A percentile compares a stretch with the other conserved stretches of the same genome.
Evolutionary conservation across 345 rosid species (phyloP).

Genomic region (Lumnitzera racemosa): DNA sequence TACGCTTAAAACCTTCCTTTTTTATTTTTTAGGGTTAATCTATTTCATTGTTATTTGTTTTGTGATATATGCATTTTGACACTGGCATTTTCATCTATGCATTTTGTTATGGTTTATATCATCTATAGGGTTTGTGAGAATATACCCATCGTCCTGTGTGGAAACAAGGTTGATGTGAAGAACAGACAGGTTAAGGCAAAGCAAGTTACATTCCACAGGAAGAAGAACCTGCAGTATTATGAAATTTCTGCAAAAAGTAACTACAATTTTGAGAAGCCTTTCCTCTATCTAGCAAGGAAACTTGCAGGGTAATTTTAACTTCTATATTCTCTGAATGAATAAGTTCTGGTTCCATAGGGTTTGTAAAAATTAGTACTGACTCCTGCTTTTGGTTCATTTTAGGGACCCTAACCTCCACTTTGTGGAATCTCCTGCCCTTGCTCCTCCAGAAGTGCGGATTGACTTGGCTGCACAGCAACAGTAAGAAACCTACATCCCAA

Average conservation of each 20-base stretch:
- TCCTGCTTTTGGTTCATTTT: slow-evolving; percentile 5
- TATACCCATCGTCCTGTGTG: slow-evolving; percentile 85
- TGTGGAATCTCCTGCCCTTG: slow-evolving; percentile 89
- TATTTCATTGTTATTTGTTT: too few relatives aligned
- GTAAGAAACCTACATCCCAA: slow-evolving; percentile 30
- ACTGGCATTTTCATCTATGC: background rate
- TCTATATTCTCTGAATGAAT: background rate
- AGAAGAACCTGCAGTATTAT: slow-evolving; percentile 87
- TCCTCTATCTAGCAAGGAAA: slow-evolving; percentile 82
- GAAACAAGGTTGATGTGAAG: slow-evolving; percentile 92
- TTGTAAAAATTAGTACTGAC: background rate
- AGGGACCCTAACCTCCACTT: slow-evolving; percentile 87
- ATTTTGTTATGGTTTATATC: background rate
- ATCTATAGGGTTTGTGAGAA: slow-evolving; percentile 73
- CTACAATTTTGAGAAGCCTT: slow-evolving; percentile 91
- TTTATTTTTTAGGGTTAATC: background rate
- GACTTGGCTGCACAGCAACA: slow-evolving; percentile 81
- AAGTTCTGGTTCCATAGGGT: background rate
- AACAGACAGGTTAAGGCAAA: slow-evolving; percentile 95
- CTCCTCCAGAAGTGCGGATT: slow-evolving; percentile 88
- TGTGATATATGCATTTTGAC: too few relatives aligned
- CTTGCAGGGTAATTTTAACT: slow-evolving; percentile 56
- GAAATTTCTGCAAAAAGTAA: slow-evolving; percentile 95
- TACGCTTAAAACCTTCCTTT: background rate
- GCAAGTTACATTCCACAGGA: slow-evolving; percentile 88